A percentile compares a stretch with the other conserved stretches of the same genome.
Evolutionary conservation across 2,329 filamentous ascomycete species (phyloP).

Genomic region (Fusarium pilosicola): DNA sequence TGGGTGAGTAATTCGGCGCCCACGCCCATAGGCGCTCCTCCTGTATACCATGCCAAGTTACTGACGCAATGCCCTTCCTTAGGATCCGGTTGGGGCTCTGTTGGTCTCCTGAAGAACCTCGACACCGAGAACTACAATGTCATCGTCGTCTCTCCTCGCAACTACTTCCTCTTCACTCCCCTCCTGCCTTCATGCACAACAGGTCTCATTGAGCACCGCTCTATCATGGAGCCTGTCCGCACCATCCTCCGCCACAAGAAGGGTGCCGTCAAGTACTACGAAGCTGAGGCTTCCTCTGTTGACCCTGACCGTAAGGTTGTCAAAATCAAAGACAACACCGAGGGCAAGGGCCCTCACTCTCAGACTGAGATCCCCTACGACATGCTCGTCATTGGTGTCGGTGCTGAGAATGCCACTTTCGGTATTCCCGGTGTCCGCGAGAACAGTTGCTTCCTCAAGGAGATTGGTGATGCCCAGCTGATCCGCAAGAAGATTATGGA

Average conservation of each 20-base stretch:
- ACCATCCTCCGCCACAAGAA: slow-evolving; percentile 96
- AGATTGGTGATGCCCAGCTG: slow-evolving; percentile 93
- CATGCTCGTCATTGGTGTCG: slow-evolving; percentile 97
- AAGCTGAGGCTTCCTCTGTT: slow-evolving; percentile 95
- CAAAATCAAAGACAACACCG: slow-evolving; percentile 90
- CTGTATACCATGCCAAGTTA: slow-evolving; percentile 19
- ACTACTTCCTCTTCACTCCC: slow-evolving; percentile 99
- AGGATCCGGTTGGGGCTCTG: slow-evolving; percentile 96
- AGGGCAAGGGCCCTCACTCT: slow-evolving; percentile 84
- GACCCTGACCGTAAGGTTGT: slow-evolving; percentile 91
- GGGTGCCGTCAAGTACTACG: slow-evolving; percentile 93
- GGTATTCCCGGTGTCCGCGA: slow-evolving; percentile 96
- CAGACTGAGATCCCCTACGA: slow-evolving; percentile 95
- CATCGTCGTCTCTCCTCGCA: slow-evolving; percentile 94
- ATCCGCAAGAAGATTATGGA: slow-evolving; percentile 99
- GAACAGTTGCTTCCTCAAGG: slow-evolving; percentile 97
- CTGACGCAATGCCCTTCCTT: slow-evolving; percentile 38
- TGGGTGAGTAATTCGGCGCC: slow-evolving; percentile 69
- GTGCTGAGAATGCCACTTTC: slow-evolving; percentile 98
- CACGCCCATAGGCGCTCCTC: slow-evolving; percentile 2
- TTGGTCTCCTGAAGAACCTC: slow-evolving; percentile 97
- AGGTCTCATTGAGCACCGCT: slow-evolving; percentile 97
- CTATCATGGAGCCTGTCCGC: slow-evolving; percentile 99
- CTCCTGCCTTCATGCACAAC: slow-evolving; percentile 97
- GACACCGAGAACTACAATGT: slow-evolving; percentile 99